phyloP scores from a whole-genome alignment of 2,329 filamentous ascomycete species.

The Penicillium sp. region DNA sequence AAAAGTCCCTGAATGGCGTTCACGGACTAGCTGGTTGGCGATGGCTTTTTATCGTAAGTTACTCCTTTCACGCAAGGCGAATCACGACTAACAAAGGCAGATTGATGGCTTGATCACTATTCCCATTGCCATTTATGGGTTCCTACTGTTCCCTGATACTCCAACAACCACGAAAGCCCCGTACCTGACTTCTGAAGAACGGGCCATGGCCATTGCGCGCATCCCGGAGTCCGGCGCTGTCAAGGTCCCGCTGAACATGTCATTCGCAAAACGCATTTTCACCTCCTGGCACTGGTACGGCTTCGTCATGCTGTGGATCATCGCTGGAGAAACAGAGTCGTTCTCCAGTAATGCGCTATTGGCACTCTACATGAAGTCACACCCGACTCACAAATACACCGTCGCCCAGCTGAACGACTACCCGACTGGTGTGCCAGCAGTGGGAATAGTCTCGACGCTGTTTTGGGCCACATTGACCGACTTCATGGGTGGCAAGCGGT shows the following conservation, averaged over 20 bases:
- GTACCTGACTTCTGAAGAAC: slow-evolving; percentile 36
- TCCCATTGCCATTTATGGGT: slow-evolving; percentile 47
- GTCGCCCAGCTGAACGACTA: slow-evolving; percentile 57
- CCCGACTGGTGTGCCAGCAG: slow-evolving; percentile 55
- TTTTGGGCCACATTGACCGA: slow-evolving; percentile 72
- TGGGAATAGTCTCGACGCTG: slow-evolving; percentile 58
- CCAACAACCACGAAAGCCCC: slow-evolving; percentile 38
- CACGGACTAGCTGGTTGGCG: slow-evolving; percentile 35
- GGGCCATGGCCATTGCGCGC: slow-evolving; percentile 33
- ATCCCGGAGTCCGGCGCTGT: slow-evolving; percentile 28
- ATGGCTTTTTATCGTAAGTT: slow-evolving; percentile 40
- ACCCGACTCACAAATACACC: slow-evolving; percentile 48
- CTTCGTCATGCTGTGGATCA: slow-evolving; percentile 50
- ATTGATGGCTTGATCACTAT: slow-evolving; percentile 45
- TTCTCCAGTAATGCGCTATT: slow-evolving; percentile 66
- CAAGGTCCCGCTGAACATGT: slow-evolving; percentile 22
- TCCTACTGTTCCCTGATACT: slow-evolving; percentile 44
- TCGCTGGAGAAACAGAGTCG: slow-evolving; percentile 71
- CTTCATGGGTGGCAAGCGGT: slow-evolving; percentile 58
- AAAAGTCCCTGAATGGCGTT: slow-evolving; percentile 30
- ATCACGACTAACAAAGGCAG: background rate
- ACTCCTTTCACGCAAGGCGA: background rate
- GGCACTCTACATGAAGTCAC: slow-evolving; percentile 52
- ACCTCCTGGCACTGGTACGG: slow-evolving; percentile 40
- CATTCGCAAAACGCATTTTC: slow-evolving; percentile 36